A percentile compares a stretch with the other conserved stretches of the same genome.
Evolutionary conservation across 2,329 filamentous ascomycete genomes (phyloP).

Genomic region (Fusarium sp.): DNA sequence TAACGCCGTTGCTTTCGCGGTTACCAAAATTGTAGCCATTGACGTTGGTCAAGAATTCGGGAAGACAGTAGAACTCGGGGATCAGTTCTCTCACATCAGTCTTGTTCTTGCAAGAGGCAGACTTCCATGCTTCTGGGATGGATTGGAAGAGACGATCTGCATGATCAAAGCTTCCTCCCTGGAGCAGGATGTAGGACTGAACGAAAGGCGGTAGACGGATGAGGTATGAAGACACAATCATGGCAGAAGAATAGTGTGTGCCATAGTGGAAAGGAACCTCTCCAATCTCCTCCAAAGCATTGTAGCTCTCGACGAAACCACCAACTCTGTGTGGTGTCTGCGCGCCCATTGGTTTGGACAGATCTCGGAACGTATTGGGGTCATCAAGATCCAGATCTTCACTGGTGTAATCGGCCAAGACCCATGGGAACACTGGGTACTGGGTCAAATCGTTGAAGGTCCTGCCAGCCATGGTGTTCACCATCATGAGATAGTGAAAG

Average conservation of each 20-base stretch:
- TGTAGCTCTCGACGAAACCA: conserved; percentile 86
- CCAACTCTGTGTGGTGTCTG: conserved; percentile 80
- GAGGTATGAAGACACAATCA: conserved; percentile 97
- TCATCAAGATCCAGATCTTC: conserved; percentile 89
- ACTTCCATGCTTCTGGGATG: conserved; percentile 89
- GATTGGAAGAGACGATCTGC: conserved; percentile 96
- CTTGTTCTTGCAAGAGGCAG: conserved; percentile 88
- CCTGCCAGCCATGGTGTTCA: conserved; percentile 96
- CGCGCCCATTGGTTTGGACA: conserved; percentile 96
- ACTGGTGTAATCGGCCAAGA: conserved; percentile 94
- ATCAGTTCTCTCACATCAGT: conserved; percentile 94
- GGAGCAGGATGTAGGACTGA: conserved; percentile 91
- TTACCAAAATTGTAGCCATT: conserved; percentile 95
- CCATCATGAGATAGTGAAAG: conserved; percentile 98
- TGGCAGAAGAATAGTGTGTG: conserved; percentile 98
- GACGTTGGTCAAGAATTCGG: conserved; percentile 92
- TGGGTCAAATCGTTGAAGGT: conserved; percentile 99
- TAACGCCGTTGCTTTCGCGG: conserved; percentile 81
- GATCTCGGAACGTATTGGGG: conserved; percentile 85
- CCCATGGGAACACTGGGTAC: conserved; percentile 98
- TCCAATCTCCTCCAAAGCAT: conserved; percentile 89
- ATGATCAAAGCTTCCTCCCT: conserved; percentile 97
- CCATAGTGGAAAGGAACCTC: conserved; percentile 97
- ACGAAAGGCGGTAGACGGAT: conserved; percentile 97
- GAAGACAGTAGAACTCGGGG: conserved; percentile 96